Evolutionary conservation across 2,329 filamentous ascomycete species (phyloP), one percentile per base, ranked within the genome.

Genomic region (Biscogniauxia marginata): DNA sequence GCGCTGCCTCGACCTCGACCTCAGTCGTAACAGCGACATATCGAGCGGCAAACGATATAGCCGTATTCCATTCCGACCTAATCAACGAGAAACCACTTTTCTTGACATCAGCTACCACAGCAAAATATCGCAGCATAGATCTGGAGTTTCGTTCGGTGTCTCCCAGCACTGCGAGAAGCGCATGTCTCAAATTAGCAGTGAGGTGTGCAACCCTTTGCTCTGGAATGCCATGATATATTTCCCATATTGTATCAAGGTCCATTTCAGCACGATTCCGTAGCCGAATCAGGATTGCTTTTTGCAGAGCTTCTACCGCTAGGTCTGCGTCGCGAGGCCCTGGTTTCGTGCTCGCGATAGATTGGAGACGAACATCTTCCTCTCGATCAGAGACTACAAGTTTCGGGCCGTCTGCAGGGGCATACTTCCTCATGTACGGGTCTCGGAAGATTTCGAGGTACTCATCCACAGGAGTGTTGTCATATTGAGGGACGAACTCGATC

Each of bases 81-180:
- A 79, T 83, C 54, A 98, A 76, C 0, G 86, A 82, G 46, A 96
- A 84, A 1, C 85, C 84, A n/a, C 85, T 83, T 52, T 80, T 80
- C 65, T 90, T 88, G 75, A 96, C 88, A 66, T 99, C 93, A 60
- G 93, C 86, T 18, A 98, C 80, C 21, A 97, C 77, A 4, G 86
- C 85, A 60, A 97, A 87, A 73, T 93, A 98, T 53, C 90, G 87
- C 65, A 90, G 78, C 88, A 92, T 96, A 48, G 85, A 81, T 60
- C 74, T 77, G 16, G 81, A 72, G 50, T 84, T 82, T 43, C 80
- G 79, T 50, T 83, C 78, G 7, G 85, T 82, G 47, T 83, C 81
- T 19, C 88, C 86, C 60, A 96, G 83, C 45, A 86, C 82, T 53
- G 83, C 84, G 52, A 96, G 76, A 19, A 96, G 76, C 7, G 77